These are phyloP conservation scores for Eimeria acervulina DNA, from an alignment of 169 alveolate species.

Conservation along the genomic window DNA sequence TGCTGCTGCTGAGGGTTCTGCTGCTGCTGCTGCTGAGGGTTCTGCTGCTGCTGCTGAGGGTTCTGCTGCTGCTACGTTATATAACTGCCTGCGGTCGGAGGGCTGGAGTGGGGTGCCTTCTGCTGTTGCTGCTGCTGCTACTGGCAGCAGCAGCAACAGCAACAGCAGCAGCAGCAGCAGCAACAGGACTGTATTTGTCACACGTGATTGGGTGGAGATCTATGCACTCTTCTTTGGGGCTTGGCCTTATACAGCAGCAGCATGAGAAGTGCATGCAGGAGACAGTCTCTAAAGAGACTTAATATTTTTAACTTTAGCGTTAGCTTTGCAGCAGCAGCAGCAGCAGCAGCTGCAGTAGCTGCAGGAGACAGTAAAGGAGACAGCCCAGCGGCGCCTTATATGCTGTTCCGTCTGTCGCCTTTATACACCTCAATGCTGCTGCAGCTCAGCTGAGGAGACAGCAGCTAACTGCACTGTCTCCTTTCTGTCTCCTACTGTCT, in stretches of 20 bases:
- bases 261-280: too few species aligned
- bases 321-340: not conserved
- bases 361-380: not conserved
- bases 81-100: too few species aligned
- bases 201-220: not conserved
- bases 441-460: too few species aligned
- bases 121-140: not conserved
- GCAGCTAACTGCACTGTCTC: not conserved
- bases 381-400: too few species aligned
- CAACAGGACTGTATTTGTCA: not conserved
- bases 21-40: not conserved
- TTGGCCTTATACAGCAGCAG: not conserved
- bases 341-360: not conserved
- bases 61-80: not conserved
- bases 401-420: too few species aligned
- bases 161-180: conserved; percentile 27
- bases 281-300: too few species aligned
- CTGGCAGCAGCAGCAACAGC: conserved; percentile 35
- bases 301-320: too few species aligned
- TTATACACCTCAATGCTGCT: not conserved
- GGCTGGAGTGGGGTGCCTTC: not conserved
- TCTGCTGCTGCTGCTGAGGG: not conserved
- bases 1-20: not conserved
- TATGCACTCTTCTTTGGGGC: conserved; percentile 25
- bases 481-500: too few species aligned